Evolutionary conservation across 2,329 filamentous ascomycete species (phyloP).

Genomic region (Pseudocercospora musae): DNA sequence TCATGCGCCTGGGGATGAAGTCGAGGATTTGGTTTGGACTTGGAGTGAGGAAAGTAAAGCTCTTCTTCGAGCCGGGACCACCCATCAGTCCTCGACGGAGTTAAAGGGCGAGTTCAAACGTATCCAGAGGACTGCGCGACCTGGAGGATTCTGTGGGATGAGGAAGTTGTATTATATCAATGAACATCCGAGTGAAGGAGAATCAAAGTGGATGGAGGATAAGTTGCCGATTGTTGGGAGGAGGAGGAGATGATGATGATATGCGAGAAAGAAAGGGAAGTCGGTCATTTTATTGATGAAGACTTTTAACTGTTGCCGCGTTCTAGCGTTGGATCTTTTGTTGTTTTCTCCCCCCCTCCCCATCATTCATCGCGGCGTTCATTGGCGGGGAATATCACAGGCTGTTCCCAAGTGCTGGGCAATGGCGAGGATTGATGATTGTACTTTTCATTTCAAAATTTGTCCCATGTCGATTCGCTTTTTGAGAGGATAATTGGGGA

Average conservation of each 20-base stretch:
- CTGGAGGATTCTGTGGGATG: conserved; percentile 22
- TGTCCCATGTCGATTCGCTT: background rate
- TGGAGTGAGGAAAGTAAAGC: conserved; percentile 36
- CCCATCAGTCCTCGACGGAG: background rate
- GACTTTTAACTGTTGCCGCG: background rate
- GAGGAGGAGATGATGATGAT: background rate
- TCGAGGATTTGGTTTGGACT: conserved; percentile 53
- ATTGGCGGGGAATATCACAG: background rate
- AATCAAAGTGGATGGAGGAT: conserved; percentile 16
- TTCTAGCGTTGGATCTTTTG: background rate
- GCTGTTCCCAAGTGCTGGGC: conserved; percentile 6
- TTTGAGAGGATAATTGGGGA: background rate
- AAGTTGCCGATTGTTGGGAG: conserved; percentile 8
- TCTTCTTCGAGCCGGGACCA: conserved; percentile 15
- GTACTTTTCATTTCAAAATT: background rate
- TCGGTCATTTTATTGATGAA: background rate
- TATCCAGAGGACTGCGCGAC: conserved; percentile 15
- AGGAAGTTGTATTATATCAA: conserved; percentile 21
- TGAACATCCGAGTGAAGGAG: conserved; percentile 16
- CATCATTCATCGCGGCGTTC: conserved; percentile 3
- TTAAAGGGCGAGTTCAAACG: conserved; percentile 14
- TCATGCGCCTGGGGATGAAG: conserved; percentile 56
- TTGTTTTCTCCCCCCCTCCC: too few relatives aligned
- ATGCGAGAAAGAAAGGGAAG: background rate
- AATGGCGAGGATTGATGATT: background rate